Conservation (phyloP, 2,329 filamentous ascomycete species). For the Colletotrichum sp. region DNA sequence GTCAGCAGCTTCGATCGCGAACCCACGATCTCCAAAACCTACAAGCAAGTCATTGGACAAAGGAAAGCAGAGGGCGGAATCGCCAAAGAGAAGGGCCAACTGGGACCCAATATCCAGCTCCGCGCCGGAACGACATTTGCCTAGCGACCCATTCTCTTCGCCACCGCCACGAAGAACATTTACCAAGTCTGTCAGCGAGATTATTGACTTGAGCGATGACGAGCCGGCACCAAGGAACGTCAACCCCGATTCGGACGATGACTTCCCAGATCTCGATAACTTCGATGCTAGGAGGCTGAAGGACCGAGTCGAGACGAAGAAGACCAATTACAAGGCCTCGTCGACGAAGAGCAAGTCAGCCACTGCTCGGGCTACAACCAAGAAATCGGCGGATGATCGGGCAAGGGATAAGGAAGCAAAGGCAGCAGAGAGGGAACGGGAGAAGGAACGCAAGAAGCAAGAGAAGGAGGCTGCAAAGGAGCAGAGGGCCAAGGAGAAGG, state of each 20-base stretch:
- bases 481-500: conserved; percentile 66
- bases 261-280: conserved; percentile 52
- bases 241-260: conserved; percentile 42
- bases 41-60: background rate
- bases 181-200: conserved; percentile 1
- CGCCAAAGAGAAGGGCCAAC: conserved; percentile 28
- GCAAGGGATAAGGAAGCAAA: conserved; percentile 48
- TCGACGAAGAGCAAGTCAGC: background rate
- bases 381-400: conserved; percentile 40
- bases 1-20: background rate
- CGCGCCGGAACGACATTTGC: conserved; percentile 41
- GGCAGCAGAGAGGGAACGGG: conserved; percentile 53
- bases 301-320: conserved; percentile 22
- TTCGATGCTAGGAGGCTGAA: conserved; percentile 38
- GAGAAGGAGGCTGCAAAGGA: conserved; percentile 66
- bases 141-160: conserved; percentile 9
- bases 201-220: conserved; percentile 41
- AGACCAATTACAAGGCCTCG: background rate
- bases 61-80: conserved; percentile 14
- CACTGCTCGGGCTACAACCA: conserved; percentile 21
- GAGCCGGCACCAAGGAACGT: background rate
- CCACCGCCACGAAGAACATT: background rate
- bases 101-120: conserved; percentile 62
- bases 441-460: conserved; percentile 59
- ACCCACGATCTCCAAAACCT: background rate